These are phyloP conservation scores for Cubamyces sp. DNA, from an alignment of 768 basidiomycete genomes.

Conservation along the genomic window DNA sequence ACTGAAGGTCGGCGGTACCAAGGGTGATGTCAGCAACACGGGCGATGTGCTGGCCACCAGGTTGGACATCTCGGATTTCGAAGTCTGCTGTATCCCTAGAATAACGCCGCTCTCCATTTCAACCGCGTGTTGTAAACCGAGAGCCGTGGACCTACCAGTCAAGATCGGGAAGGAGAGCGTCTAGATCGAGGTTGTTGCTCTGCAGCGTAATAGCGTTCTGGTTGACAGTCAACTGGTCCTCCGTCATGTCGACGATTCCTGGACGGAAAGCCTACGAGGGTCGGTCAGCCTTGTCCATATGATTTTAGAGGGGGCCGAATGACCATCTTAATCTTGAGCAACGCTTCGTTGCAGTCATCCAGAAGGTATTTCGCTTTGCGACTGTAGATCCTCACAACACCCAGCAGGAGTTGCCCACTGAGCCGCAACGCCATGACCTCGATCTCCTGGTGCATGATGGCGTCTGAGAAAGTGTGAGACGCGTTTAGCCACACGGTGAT, in stretches of 20 bases:
- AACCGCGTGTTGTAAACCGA: neutral
- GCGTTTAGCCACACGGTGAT: neutral
- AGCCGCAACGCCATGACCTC: constrained; percentile 93
- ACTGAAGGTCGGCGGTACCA: constrained; percentile 68
- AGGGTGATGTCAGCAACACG: constrained; percentile 89
- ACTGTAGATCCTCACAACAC: constrained; percentile 97
- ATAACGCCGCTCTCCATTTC: constrained; percentile 10
- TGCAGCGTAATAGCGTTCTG: constrained; percentile 89
- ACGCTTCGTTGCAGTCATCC: constrained; percentile 97
- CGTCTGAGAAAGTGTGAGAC: constrained; percentile 50
- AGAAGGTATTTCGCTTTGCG: constrained; percentile 96
- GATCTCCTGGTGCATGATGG: constrained; percentile 92
- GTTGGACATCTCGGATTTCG: constrained; percentile 65
- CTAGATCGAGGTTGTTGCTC: constrained; percentile 75
- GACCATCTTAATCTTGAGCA: constrained; percentile 95
- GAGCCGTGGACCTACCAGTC: constrained; percentile 57
- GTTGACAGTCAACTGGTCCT: constrained; percentile 87
- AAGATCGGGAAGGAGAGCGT: constrained; percentile 77
- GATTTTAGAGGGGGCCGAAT: constrained; percentile 13
- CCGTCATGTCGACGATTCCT: constrained; percentile 94
- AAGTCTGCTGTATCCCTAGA: constrained; percentile 75
- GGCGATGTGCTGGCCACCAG: constrained; percentile 80
- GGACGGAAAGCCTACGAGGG: constrained; percentile 85
- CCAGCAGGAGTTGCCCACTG: constrained; percentile 95
- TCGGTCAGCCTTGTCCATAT: neutral